Base-by-base conservation (phyloP, 805 yeast species). In the Candida incommunis region DNA sequence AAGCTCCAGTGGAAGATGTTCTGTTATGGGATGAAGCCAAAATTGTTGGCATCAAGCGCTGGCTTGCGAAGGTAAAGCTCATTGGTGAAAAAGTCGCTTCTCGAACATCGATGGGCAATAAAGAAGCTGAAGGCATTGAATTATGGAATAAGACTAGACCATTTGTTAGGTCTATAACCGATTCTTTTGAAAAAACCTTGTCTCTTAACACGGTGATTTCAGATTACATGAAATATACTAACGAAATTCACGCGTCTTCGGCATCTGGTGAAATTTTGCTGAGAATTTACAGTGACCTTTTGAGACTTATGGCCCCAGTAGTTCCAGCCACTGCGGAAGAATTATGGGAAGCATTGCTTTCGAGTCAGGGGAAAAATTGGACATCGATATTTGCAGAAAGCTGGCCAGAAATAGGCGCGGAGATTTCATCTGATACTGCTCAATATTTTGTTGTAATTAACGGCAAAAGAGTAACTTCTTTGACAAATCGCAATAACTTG, bases 1-100 rank as follows among this genome's bases (percentile, higher is more conserved):
- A 82, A 56, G 96, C 96, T 0, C 95, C 97, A 2, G 74, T 90
- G 3, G 65, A 72, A 1, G 95, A 87, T 53, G 75, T 78, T 3
- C 68, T 92, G 47, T 78, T 79, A 52, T 92, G 98, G 98, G 94
- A 90, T 55, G 95, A 85, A 54, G 66, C 71, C 2, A 87, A 83
- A 57, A 88, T 92, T 50, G 76, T 74, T 23, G 98, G 98, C 3
- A 71, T 83, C 29, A 83, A 85, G 57, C 72, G 97, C 50, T 92
- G 96, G 96, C 60, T 92, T 40, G 68, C 69, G 34, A 76, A 77
- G 50, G 75, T 85, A 26, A 46, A 43, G 2, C 20, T 13, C n/a
- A 46, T 47, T 15, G 42, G 27, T 3, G 26, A 23, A 4, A 23
- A 7, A n/a, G 24, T 23, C 44, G 44, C 13, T 29, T 20, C 22